Evolutionary conservation across 495 filamentous ascomycete species (phyloP), one percentile per base, ranked within the genome.

Genomic region (Aspergillus wentii): DNA sequence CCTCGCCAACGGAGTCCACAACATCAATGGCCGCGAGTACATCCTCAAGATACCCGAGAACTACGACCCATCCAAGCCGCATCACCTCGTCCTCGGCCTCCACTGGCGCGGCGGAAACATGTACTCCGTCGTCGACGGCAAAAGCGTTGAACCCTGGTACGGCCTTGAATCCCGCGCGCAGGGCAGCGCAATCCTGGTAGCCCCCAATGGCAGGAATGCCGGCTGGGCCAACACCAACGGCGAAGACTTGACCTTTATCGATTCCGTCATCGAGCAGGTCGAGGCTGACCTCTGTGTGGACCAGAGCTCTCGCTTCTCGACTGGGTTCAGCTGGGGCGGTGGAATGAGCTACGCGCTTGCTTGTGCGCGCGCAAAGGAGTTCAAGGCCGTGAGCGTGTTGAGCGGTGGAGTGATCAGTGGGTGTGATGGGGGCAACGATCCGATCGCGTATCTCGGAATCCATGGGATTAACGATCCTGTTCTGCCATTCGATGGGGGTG

Each of bases 241-340:
- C 25, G 58, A 66, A n/a, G 69, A 73, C 22, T 51, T 73, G 2
- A 48, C 55, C 4, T 68, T 74, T 36, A 59, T 68, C 28, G 52
- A 63, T 27, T 15, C 52, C 18, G 46, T 74, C 17, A 45, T 69
- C 23, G 41, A 62, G 38, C 44, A 51, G 10, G 33, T 69, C 13
- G 61, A 68, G 28, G 48, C 39, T 26, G 65, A 62, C 16, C 59
- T 72, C 27, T 75, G 71, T 46, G 46, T 74, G 5, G 61, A 75
- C 36, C 40, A 55, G 26, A 58, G 43, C 27, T 55, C 62, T n/a
- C 52, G 63, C 38, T 75, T 69, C 57, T 59, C 67, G 1, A 68
- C 60, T 4, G 71, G 71, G 9, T 75, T 69, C 52, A 66, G 60
- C 47, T 75, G 65, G 49, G 71, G 71, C 18, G 70, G 56, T n/a